A percentile compares a stretch with the other conserved stretches of the same genome.
Conservation (phyloP, 768 basidiomycete genomes). For the Boletus pseudopeckii region DNA sequence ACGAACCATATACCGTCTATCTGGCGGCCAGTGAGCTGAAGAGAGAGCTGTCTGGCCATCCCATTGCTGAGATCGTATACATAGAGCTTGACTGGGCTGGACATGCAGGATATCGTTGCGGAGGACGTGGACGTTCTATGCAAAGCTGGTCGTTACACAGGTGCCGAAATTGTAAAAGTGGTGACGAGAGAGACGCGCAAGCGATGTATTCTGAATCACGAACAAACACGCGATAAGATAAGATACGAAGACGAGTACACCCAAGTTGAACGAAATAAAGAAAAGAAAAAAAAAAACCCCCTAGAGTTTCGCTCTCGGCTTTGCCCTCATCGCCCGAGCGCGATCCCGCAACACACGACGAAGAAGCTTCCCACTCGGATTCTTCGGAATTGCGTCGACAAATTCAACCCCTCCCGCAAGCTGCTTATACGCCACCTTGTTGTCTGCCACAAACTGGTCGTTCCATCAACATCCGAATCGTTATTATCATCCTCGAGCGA, state of each 20-base stretch:
- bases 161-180: neutral
- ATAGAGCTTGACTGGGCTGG: constrained; percentile 66
- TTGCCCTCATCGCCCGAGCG: constrained; percentile 33
- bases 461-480: neutral
- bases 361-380: constrained; percentile 59
- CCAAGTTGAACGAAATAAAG: neutral
- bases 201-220: neutral
- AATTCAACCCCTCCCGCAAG: constrained; percentile 59
- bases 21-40: constrained; percentile 80
- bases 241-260: constrained; percentile 2
- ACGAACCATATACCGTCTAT: constrained; percentile 91
- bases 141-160: neutral
- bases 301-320: constrained; percentile 25
- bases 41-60: constrained; percentile 73
- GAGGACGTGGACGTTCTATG: neutral
- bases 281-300: neutral
- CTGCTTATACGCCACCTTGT: constrained; percentile 56
- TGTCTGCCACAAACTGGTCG: constrained; percentile 49
- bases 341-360: constrained; percentile 51
- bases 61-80: constrained; percentile 92
- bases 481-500: constrained; percentile 1
- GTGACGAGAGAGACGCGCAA: constrained; percentile 14
- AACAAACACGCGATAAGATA: constrained; percentile 17
- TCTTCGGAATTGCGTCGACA: constrained; percentile 53
- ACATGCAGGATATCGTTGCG: constrained; percentile 12